Percentiles rank a stretch among this genome's conserved stretches.
Conservation (phyloP, 2,329 filamentous ascomycete genomes). For the Exophiala spinifera region DNA sequence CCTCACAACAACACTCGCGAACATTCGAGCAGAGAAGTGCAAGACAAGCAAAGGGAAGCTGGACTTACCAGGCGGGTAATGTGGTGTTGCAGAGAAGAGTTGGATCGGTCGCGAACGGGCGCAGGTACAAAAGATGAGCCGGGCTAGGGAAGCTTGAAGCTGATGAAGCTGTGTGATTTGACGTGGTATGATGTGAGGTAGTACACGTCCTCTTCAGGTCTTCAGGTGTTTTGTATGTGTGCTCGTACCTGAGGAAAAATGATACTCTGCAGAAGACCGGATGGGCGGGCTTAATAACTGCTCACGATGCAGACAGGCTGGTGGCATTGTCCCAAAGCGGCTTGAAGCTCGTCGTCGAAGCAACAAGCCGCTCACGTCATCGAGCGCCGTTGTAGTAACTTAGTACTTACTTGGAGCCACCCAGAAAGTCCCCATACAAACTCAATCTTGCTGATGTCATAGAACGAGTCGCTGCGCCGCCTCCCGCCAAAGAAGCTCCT, state of each 20-base stretch:
- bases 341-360: constrained; percentile 15
- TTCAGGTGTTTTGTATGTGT: not conserved
- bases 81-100: not conserved
- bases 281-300: constrained; percentile 3
- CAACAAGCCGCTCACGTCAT: constrained; percentile 23
- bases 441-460: no score
- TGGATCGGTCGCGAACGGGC: not conserved
- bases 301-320: not conserved
- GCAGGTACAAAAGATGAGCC: not conserved
- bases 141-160: not conserved
- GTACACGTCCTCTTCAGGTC: no score
- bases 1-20: no score
- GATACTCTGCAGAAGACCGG: not conserved
- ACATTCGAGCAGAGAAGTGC: no score
- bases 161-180: not conserved
- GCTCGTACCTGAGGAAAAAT: not conserved
- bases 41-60: not conserved
- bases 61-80: not conserved
- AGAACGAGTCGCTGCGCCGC: no score
- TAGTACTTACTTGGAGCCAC: not conserved
- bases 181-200: no score
- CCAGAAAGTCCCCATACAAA: not conserved
- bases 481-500: no score
- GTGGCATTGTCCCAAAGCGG: not conserved
- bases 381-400: not conserved